Base-by-base conservation (phyloP, 164 flowering plant species). In the Vitis riparia region DNA sequence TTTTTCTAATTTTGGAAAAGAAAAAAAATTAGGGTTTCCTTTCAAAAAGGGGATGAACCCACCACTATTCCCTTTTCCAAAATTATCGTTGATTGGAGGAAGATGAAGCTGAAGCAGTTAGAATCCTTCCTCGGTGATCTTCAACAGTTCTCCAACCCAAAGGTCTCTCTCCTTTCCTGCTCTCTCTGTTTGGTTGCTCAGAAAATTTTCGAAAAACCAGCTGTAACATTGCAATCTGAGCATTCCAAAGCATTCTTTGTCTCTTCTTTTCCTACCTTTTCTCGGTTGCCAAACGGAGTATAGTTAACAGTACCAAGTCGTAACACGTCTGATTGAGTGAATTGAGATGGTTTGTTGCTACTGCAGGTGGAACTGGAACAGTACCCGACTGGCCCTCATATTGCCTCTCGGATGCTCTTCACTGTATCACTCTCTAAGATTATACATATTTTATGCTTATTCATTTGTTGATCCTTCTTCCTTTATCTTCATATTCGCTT, bases 301-400 rank as follows among this genome's bases (percentile, higher is more conserved):
- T 50, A 9, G 47, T 52, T 63, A 16, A 15, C 53, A 14, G 16
- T 13, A 53, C 14, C 56, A 14, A 53, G 7, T 13, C 15, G 62
- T 32, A 59, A 11, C 37, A 47, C 3, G 9, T 19, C 11, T 17
- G 15, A 29, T 17, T 7, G 50, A 55, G 29, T 44, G 23, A 5
- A 14, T 58, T 52, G 23, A 53, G 59, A 27, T 68, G 65, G 37
- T 17, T 29, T 27, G 59, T 13, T 37, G 48, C 44, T 67, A 55
- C 15, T 76, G 76, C 84, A 90, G 97, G 76, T 89, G 72, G 97
- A 92, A 62, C 85, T 94, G 48, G 99, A 94, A 64, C 97, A 94
- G 67, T 94, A 92, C 79, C 99, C 99, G 60, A 94, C 97, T 48
- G 91, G 99, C 64, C 85, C 95, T 3, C 99, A 94, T 76, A 92